phyloP scores from a whole-genome alignment of 306 rosid species.

The Lablab purpureus region DNA sequence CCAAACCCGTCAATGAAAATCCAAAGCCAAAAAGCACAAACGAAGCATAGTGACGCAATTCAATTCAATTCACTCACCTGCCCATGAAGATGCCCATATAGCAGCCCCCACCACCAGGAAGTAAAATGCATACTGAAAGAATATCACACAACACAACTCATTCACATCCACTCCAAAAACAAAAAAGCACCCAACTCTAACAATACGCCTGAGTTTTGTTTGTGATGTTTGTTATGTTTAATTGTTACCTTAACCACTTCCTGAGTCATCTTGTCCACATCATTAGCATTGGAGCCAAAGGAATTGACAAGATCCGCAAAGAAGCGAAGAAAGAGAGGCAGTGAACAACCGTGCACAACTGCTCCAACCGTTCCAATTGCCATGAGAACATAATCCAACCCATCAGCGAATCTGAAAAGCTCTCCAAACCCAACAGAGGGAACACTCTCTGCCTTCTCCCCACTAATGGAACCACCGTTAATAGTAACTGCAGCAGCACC shows the following conservation, averaged over 20 bases:
- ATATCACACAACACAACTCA: conserved; percentile 39
- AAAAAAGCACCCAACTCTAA: conserved; percentile 2
- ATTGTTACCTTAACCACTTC: conserved; percentile 87
- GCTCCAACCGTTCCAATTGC: conserved; percentile 90
- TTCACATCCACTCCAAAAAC: neutral
- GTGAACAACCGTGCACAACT: conserved; percentile 88
- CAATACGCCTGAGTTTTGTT: neutral
- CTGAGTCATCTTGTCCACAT: conserved; percentile 84
- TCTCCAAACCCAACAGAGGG: conserved; percentile 68
- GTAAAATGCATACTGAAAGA: conserved; percentile 93
- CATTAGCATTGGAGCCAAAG: conserved; percentile 86
- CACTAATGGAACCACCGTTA: conserved; percentile 20
- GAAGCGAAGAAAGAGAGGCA: conserved; percentile 93
- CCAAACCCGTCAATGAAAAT: conserved; percentile 5
- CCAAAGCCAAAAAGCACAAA: neutral
- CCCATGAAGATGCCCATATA: conserved; percentile 99
- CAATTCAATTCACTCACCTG: conserved; percentile 61
- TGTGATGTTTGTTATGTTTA: neutral
- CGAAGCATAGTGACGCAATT: neutral
- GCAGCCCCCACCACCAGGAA: conserved; percentile 98
- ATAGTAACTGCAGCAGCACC: neutral
- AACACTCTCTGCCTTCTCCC: conserved; percentile 63
- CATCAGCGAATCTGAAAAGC: conserved; percentile 93
- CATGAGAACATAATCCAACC: conserved; percentile 85
- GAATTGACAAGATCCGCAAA: conserved; percentile 99